Base-by-base conservation (phyloP, 768 basidiomycete genomes). In the Rhodocollybia butyracea region DNA sequence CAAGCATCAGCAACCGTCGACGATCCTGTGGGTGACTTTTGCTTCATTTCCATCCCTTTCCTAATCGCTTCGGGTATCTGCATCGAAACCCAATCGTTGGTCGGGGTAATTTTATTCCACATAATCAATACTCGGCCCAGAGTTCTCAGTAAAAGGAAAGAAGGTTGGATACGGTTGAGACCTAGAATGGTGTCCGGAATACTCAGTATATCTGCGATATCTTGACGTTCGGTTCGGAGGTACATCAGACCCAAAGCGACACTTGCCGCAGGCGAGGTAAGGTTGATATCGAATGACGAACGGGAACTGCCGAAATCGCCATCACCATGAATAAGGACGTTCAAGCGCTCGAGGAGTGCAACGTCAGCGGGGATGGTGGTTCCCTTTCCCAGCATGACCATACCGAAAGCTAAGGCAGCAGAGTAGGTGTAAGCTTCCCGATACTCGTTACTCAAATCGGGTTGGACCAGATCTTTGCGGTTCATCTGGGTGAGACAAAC, bases 361-460 rank as follows among this genome's bases (percentile, higher is more conserved):
- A 85, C 69, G 60, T 97, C 95, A 1, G 91, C 91, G 1, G 89
- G 89, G 31, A 88, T 85, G 7, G 79, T 76, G 0, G 83, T 78
- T 1, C 97, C 95, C 61, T 86, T 86, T 5, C 92, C 95, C 15
- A 98, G 81, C 89, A 98, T 96, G 69, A 96, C 88, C 85, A 97
- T 90, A 4, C 97, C 97, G 64, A 97, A 97, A 1, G 91, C 88
- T 29, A 97, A 80, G 8, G 91, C 92, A 2, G 93, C 85, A 2
- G 92, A 82, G 59, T 91, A 87, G 0, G 94, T 89, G 65, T 98
- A 98, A 1, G 94, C 87, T 65, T 98, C 97, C 36, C 91, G 84
- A 66, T 94, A 86, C 60, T 95, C 93, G 60, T 88, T 88, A 64
- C 86, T 92, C 39, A 91, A 76, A 60, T 96, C 93, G 2, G 89